Conservation (phyloP, 2,329 filamentous ascomycete genomes). For the Blastomyces parvus region DNA sequence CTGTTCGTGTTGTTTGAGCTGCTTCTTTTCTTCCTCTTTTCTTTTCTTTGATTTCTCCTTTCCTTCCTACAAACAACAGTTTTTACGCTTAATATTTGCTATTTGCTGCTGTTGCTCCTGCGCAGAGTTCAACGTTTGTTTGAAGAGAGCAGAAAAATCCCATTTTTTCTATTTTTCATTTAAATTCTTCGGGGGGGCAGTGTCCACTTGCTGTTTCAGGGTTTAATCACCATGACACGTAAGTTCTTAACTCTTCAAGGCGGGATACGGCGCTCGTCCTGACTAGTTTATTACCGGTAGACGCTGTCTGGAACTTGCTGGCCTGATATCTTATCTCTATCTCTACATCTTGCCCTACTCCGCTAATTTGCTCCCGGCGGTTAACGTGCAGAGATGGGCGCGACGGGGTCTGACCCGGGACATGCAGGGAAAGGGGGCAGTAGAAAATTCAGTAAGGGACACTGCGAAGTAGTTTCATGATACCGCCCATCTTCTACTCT, state of each 20-base stretch:
- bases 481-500: too few species aligned
- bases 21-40: neutral
- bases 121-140: neutral
- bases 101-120: neutral
- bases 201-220: neutral
- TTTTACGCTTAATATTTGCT: neutral
- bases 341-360: too few species aligned
- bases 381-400: too few species aligned
- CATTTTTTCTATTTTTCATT: neutral
- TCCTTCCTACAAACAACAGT: neutral
- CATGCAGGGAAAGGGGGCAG: too few species aligned
- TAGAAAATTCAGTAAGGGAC: too few species aligned
- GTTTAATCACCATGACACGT: neutral
- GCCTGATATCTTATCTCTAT: too few species aligned
- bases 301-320: too few species aligned
- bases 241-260: neutral
- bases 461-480: too few species aligned
- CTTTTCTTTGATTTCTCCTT: neutral
- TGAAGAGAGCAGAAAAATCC: neutral
- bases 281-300: too few species aligned
- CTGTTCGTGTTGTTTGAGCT: neutral
- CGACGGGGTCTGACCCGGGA: too few species aligned
- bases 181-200: neutral
- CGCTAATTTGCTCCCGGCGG: too few species aligned
- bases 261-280: too few species aligned